Base-by-base conservation (phyloP, 495 filamentous ascomycete species). In the Tetracladium marchalianum region DNA sequence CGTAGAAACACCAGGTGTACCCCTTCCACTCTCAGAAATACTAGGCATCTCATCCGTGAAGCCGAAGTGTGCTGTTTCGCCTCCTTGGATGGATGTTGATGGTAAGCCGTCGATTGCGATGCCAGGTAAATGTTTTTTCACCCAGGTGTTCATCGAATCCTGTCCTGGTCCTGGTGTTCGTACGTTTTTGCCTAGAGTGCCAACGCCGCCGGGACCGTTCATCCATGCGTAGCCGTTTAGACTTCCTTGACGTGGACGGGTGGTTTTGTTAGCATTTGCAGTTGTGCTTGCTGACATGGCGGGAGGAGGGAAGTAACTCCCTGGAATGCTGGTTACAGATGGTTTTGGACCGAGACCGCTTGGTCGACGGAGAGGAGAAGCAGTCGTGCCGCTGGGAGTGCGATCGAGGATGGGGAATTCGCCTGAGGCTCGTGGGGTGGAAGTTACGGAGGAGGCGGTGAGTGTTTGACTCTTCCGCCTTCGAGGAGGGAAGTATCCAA, bases 401-500 rank as follows among this genome's bases (percentile, higher is more conserved):
- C 64, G 60, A 8, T 60, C 54, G 4, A 41, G 11, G 9, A 37
- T n/a, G 9, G 49, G 45, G 17, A 81, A 58, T 38, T 86, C 82
- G 18, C 78, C 54, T 4, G 81, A 85, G n/a, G 65, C 68, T 12
- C 76, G 70, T 5, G 82, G 80, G 6, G 80, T 81, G 16, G 76
- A 78, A 13, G 74, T 46, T 34, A 76, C 65, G 1, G 78, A 79
- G 9, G 62, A 64, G 8, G 75, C 70, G 35, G 76, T 64, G 7
- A 24, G 13, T 32, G 73, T 80, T 74, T 67, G 51, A 51, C 67
- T 75, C 70, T 94, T 96, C 71, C 88, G 86, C 55, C 92, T 76
- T 1, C 87, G 78, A 11, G 87, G 87, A 1, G 92, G 90, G 57
- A 96, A 97, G 64, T 89, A 95, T 22, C 90, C 92, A 16, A 96